Evolutionary conservation across 306 rosid species (phyloP).

Genomic region (Quercus suber): DNA sequence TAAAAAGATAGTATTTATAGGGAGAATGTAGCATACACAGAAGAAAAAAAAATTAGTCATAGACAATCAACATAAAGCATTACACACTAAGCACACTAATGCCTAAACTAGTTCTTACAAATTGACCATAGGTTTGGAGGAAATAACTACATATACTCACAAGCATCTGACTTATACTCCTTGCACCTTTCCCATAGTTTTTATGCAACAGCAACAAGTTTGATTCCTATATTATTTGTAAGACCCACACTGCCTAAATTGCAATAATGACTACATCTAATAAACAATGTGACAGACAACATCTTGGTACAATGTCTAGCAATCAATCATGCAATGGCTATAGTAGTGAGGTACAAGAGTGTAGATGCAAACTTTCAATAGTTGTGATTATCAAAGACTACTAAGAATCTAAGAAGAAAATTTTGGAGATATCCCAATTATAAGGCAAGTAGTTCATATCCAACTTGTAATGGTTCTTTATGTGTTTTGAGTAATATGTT

Average conservation of each 20-base stretch:
- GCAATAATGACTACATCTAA: neutral
- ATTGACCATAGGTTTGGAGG: neutral
- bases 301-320: too few relatives aligned
- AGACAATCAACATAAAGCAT: neutral
- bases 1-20: neutral
- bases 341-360: too few relatives aligned
- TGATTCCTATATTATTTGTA: neutral
- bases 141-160: neutral
- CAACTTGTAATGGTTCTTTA: too few relatives aligned
- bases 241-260: neutral
- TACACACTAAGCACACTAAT: neutral
- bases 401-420: too few relatives aligned
- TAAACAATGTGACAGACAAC: too few relatives aligned
- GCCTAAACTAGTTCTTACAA: too few relatives aligned
- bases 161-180: neutral
- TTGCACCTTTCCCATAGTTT: neutral
- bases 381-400: too few relatives aligned
- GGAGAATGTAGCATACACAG: neutral
- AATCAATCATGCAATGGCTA: too few relatives aligned
- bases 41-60: neutral
- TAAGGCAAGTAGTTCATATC: too few relatives aligned
- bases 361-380: too few relatives aligned
- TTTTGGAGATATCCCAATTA: too few relatives aligned
- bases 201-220: conserved; percentile 5
- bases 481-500: too few relatives aligned